Base-by-base conservation (phyloP, 1,284 basidiomycete genomes). In the Takashimella koratensis region DNA sequence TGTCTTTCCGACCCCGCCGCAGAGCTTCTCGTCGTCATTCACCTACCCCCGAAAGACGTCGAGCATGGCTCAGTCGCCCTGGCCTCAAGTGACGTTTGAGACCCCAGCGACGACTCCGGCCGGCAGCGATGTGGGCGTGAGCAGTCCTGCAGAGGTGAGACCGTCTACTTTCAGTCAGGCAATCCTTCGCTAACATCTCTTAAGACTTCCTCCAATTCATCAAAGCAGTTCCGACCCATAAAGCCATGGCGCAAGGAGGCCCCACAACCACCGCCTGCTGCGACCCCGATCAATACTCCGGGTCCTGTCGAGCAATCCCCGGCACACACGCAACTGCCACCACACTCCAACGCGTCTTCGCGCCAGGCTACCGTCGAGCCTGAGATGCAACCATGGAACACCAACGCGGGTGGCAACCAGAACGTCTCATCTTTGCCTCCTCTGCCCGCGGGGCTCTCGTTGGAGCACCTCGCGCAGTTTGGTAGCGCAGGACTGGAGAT, bases 401-500 rank as follows among this genome's bases (percentile, higher is more conserved):
- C 52, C 24, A n/a, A n/a, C n/a, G n/a, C n/a, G n/a, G n/a, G n/a
- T n/a, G 5, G 25, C 23, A 36, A 42, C 49, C 19, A 8, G 8
- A 55, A 54, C 23, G 44, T 59, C 52, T 45, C 56, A 6, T 59
- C 54, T 16, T 57, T 76, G 2, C 73, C 74, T 11, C 72, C 71
- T 5, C 49, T 76, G 16, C 76, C 74, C 3, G 61, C 72, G 5
- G 75, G 74, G 3, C 55, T 76, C 12, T 66, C 72, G 2, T 42
- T 76, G n/a, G 64, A 63, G 16, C 69, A 74, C 39, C 57, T 76
- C 20, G 62, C 71, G 0, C 68, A 75, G 50, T 70, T 67, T 46
- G 74, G 73, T 6, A 63, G 62, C 39, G 69, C 67, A 2, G 71
- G 73, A 1, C 52, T 77, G n/a, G 74, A 76, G 42, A 71, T 76